These are phyloP conservation scores for Pseudoneurospora amorphoporcata DNA, from an alignment of 495 filamentous ascomycete species.

Conservation along the genomic window DNA sequence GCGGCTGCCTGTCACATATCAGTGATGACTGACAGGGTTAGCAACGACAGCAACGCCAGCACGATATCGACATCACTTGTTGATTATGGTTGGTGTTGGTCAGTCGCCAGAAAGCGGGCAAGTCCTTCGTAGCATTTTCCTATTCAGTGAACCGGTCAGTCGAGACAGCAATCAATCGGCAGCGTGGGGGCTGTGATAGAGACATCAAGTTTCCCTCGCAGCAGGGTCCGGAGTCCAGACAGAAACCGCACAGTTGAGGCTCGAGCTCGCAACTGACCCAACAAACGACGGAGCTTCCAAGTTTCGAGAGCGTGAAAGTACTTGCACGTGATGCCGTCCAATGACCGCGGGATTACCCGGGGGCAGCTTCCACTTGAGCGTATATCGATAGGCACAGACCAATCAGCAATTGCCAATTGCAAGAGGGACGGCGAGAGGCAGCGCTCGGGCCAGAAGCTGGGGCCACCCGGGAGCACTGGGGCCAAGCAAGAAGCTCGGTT, in stretches of 20 bases:
- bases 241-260: not conserved
- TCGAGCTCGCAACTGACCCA: not conserved
- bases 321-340: not conserved
- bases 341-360: not conserved
- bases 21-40: not conserved
- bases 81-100: not conserved
- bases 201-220: not conserved
- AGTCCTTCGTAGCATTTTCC: not conserved
- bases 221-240: not conserved
- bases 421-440: not conserved
- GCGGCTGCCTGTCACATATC: not conserved
- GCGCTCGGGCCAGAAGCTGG: not conserved
- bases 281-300: not conserved
- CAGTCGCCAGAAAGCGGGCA: not conserved
- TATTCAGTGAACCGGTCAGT: not conserved
- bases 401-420: not conserved
- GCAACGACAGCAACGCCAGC: not conserved
- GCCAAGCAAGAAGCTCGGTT: constrained; percentile 5
- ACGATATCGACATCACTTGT: not conserved
- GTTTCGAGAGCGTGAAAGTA: not conserved
- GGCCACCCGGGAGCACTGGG: not conserved
- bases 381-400: constrained; percentile 4
- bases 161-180: not conserved
- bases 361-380: not conserved
- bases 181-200: not conserved